phyloP scores from a whole-genome alignment of 345 rosid genomes.

The Ailanthus altissimus region DNA sequence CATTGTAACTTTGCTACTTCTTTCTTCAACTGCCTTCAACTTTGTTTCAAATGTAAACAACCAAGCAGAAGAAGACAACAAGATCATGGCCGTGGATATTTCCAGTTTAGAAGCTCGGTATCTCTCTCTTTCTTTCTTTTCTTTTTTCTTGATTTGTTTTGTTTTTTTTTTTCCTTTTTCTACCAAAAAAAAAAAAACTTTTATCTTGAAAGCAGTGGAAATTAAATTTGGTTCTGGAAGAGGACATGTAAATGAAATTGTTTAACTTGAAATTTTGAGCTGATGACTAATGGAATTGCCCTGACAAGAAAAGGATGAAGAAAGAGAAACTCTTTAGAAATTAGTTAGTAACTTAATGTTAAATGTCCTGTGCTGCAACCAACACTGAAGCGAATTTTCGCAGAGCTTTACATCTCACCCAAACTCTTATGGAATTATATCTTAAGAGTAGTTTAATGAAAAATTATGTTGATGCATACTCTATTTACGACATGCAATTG shows the following conservation, averaged over 20 bases:
- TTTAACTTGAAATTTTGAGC: background rate
- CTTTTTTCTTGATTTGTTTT: no score
- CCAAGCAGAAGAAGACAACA: background rate
- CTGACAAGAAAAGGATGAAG: no score
- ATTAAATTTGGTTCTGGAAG: background rate
- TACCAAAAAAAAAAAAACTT: no score
- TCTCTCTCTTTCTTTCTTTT: background rate
- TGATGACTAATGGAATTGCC: background rate
- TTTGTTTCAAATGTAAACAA: background rate
- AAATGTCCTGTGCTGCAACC: no score
- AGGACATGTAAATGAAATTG: background rate
- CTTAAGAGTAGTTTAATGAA: no score
- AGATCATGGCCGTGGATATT: slow-evolving; percentile 21
- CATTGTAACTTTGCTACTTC: background rate
- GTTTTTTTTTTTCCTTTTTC: background rate
- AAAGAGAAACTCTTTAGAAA: background rate
- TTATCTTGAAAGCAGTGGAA: no score
- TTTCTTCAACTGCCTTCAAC: background rate
- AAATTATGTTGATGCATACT: no score
- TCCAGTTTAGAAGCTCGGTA: slow-evolving; percentile 34
- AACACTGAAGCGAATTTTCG: no score
- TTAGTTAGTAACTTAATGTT: background rate
- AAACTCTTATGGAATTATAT: no score
- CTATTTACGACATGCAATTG: no score
- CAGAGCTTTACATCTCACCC: no score